These are phyloP conservation scores for Chalaropsis ovoidea DNA, from an alignment of 2,329 filamentous ascomycete genomes.

Conservation along the genomic window DNA sequence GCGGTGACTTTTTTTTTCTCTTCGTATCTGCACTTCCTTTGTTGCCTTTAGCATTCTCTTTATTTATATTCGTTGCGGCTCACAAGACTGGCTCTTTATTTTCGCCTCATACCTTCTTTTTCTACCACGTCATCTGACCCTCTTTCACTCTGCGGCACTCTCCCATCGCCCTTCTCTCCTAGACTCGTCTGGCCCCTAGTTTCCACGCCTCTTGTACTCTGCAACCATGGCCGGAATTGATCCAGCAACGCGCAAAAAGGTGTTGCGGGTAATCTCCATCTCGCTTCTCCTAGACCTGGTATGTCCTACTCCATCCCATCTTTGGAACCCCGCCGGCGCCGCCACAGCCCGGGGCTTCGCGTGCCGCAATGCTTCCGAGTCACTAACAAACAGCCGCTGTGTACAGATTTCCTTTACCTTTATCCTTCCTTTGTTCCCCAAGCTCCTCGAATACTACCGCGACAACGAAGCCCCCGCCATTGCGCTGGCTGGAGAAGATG, in stretches of 20 bases:
- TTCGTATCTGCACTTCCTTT: too few relatives aligned
- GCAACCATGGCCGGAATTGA: constrained; percentile 39
- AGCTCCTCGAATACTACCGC: constrained; percentile 92
- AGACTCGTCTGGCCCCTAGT: background rate
- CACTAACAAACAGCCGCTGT: constrained; percentile 19
- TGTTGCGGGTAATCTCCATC: constrained; percentile 77
- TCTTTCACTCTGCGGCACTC: background rate
- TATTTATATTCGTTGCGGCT: too few relatives aligned
- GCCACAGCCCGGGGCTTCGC: background rate
- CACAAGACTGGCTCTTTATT: background rate
- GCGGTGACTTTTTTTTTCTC: too few relatives aligned
- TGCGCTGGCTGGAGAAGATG: constrained; percentile 33
- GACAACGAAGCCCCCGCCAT: constrained; percentile 58
- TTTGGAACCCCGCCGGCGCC: background rate
- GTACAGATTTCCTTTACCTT: constrained; percentile 91
- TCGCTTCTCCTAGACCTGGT: constrained; percentile 86
- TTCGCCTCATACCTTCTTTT: background rate
- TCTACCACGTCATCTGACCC: background rate
- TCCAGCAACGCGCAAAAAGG: constrained; percentile 58
- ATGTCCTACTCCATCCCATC: constrained; percentile 30
- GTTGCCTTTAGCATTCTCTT: too few relatives aligned
- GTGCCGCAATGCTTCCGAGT: background rate
- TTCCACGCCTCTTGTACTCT: background rate
- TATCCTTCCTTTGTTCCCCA: constrained; percentile 90
- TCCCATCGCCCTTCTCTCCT: background rate